Evolutionary conservation across 2,329 filamentous ascomycete species (phyloP).

Genomic region (Stemphylium lycopersici): DNA sequence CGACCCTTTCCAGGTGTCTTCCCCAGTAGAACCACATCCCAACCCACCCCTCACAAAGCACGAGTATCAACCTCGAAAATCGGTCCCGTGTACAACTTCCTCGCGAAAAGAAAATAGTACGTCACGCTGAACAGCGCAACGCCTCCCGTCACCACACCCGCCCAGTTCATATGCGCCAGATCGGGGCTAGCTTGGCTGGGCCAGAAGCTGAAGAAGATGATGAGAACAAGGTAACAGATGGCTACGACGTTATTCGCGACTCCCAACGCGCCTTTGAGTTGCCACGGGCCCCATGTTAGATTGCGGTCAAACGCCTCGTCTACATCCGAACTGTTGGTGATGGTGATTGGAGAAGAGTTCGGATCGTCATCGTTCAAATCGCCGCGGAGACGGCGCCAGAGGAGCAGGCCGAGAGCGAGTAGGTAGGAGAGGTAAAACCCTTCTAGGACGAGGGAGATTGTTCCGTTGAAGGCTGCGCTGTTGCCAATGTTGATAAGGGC

Average conservation of each 20-base stretch:
- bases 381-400: constrained; percentile 45
- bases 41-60: constrained; percentile 13
- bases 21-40: no score
- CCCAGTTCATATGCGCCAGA: constrained; percentile 41
- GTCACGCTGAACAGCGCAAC: constrained; percentile 38
- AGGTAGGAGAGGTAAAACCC: constrained; percentile 48
- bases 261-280: constrained; percentile 36
- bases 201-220: constrained; percentile 48
- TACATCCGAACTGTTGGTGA: constrained; percentile 30
- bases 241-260: constrained; percentile 42
- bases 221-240: constrained; percentile 39
- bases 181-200: constrained; percentile 27
- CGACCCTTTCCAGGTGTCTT: no score
- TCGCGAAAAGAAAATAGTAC: constrained; percentile 41
- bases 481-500: constrained; percentile 61
- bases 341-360: constrained; percentile 22
- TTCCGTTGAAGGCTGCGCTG: constrained; percentile 45
- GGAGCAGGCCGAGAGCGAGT: constrained; percentile 39
- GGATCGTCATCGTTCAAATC: constrained; percentile 30
- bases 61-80: constrained; percentile 41
- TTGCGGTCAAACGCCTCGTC: constrained; percentile 29
- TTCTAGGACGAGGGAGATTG: constrained; percentile 44
- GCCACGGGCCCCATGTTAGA: constrained; percentile 45
- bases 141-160: constrained; percentile 39
- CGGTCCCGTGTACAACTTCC: constrained; percentile 40